phyloP scores from a whole-genome alignment of 345 rosid genomes.

The Crucihimalaya himalaica region DNA sequence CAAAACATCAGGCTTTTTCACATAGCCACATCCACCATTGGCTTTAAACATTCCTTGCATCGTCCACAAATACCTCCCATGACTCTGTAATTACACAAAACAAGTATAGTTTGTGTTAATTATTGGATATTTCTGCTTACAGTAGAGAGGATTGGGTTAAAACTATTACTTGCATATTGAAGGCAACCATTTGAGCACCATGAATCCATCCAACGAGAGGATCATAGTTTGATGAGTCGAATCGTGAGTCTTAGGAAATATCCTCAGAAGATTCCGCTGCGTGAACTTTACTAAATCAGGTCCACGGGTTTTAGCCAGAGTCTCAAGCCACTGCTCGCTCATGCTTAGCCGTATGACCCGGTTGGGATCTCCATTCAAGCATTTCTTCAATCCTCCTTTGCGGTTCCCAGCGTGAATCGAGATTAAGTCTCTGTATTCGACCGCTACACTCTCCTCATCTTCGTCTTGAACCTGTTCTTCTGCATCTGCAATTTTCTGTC shows the following conservation, averaged over 20 bases:
- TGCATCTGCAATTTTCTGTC: conserved; percentile 41
- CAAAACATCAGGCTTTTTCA: conserved; percentile 75
- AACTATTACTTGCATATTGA: conserved; percentile 84
- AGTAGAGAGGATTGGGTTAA: neutral
- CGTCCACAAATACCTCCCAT: conserved; percentile 66
- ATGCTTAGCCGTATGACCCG: conserved; percentile 65
- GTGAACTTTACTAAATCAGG: conserved; percentile 68
- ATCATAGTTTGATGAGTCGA: conserved; percentile 80
- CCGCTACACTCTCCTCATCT: conserved; percentile 46
- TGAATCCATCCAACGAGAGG: conserved; percentile 85
- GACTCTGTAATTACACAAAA: conserved; percentile 47
- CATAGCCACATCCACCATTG: conserved; percentile 84
- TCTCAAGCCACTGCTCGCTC: conserved; percentile 72
- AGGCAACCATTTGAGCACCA: conserved; percentile 99
- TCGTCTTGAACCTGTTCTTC: conserved; percentile 45
- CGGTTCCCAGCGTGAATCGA: conserved; percentile 77
- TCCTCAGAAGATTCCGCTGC: conserved; percentile 69
- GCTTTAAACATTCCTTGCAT: conserved; percentile 94
- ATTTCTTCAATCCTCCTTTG: conserved; percentile 54
- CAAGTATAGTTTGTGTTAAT: neutral
- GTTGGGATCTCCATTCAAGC: conserved; percentile 46
- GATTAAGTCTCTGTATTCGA: conserved; percentile 58
- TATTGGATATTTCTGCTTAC: neutral
- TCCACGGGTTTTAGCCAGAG: conserved; percentile 47
- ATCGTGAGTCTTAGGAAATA: conserved; percentile 78